Percentiles rank a stretch among this genome's conserved stretches.
Evolutionary conservation across 345 rosid genomes (phyloP).

Genomic region (Bruguiera gymnorhiza): DNA sequence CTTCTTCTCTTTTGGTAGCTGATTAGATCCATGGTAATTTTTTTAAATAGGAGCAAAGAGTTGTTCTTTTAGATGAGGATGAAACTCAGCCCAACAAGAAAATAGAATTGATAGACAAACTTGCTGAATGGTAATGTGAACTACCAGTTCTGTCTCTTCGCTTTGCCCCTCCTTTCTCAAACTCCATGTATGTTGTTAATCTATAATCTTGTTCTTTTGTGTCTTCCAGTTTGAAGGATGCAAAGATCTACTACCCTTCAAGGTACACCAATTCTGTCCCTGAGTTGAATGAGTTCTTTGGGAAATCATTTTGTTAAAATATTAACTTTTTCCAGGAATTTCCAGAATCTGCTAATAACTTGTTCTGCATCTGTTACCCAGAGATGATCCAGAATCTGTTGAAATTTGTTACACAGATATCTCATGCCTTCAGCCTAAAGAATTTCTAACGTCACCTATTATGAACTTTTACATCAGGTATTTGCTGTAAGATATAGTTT

Average conservation of each 20-base stretch:
- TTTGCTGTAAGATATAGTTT: conserved; percentile 13
- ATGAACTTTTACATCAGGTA: conserved; percentile 88
- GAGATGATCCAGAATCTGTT: conserved; percentile 67
- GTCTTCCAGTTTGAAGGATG: conserved; percentile 49
- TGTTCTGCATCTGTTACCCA: conserved; percentile 27
- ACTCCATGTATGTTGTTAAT: conserved; percentile 1
- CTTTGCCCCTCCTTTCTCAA: not conserved
- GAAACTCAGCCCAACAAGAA: conserved; percentile 38
- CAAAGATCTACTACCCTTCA: conserved; percentile 58
- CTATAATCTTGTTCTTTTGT: conserved; percentile 21
- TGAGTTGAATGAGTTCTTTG: not conserved
- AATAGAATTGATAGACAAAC: conserved; percentile 30
- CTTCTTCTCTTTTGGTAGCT: conserved; percentile 6
- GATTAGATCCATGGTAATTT: conserved; percentile 8
- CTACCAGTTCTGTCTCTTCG: not conserved
- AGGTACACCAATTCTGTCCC: conserved; percentile 36
- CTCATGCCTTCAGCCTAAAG: conserved; percentile 61
- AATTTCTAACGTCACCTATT: conserved; percentile 62
- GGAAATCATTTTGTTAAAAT: not conserved
- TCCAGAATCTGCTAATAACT: conserved; percentile 8
- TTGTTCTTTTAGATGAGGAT: conserved; percentile 68
- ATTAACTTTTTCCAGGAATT: conserved; percentile 1
- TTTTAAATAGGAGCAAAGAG: conserved; percentile 39
- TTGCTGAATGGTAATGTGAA: conserved; percentile 50
- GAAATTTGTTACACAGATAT: conserved; percentile 60